Base-by-base conservation (phyloP, 2,329 filamentous ascomycete genomes). In the Dendrostoma leiphaemia region DNA sequence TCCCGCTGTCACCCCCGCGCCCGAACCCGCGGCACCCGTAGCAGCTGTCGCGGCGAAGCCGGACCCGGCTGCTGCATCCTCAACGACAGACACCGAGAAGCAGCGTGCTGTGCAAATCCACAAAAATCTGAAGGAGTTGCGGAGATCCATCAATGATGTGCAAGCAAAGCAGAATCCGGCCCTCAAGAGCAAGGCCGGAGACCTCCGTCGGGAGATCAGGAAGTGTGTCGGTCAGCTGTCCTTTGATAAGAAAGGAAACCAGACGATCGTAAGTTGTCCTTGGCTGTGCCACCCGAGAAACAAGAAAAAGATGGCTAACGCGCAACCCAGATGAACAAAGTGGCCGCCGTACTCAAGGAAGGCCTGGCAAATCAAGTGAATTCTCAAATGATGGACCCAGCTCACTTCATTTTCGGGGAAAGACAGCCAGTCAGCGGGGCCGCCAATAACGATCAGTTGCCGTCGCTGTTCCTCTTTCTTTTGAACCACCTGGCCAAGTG, bases 181-280 rank as follows among this genome's bases (percentile, higher is more conserved):
- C 65, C 71, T 91, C 26, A 90, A 90, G 68, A 76, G 78, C 48
- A 79, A 82, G 32, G 79, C 90, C 65, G 87, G 89, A 31, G 82
- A 90, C 51, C 84, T 89, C 76, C 80, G 90, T 37, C 78, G 90
- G 55, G 81, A 85, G 38, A 84, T 94, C 50, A 81, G 82, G 35
- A 88, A 86, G 63, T 84, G 80, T 17, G 80, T 93, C 51, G 90
- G 90, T 6, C 89, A 94, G 66, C 71, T 91, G 26, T 87, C 23
- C 40, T 63, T 17, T 59, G 62, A 28, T 61, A 64, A 31, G 68
- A 70, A 58, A 78, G 71, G 48, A 64, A 70, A 57, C 79, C 81
- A 60, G 82, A 86, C 71, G 62, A 75, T 52, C 29, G 50, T 19
- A 17, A 51, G 43, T 34, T 26, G 13, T 23, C 21, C 15, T 9